Evolutionary conservation across 306 rosid genomes (phyloP).

Genomic region (Carpinus fangiana): DNA sequence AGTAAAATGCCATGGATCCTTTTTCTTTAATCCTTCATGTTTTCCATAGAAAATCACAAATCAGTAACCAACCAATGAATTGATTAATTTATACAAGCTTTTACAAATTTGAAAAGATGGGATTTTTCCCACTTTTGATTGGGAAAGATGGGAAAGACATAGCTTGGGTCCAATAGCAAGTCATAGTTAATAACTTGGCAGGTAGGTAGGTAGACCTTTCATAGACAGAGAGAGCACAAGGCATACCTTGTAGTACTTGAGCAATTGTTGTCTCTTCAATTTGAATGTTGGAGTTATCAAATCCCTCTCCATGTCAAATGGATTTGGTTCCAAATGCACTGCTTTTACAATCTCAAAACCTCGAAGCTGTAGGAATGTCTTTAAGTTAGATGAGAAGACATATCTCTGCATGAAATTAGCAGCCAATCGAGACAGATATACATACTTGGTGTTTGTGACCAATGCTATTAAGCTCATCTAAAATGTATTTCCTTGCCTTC

Average conservation of each 20-base stretch:
- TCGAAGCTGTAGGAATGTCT: conserved; percentile 59
- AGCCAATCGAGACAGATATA: conserved; percentile 7
- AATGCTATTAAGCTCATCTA: conserved; percentile 76
- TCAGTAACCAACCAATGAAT: not conserved
- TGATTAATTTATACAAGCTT: conserved; percentile 2
- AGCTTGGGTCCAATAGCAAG: not conserved
- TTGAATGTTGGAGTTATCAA: conserved; percentile 87
- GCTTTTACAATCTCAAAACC: conserved; percentile 90
- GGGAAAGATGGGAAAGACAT: not conserved
- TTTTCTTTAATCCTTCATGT: not conserved
- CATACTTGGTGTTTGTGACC: conserved; percentile 79
- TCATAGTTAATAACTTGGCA: not conserved
- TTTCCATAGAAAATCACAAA: not conserved
- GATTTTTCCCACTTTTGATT: not conserved
- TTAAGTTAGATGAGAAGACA: conserved; percentile 25
- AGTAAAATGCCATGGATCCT: not conserved
- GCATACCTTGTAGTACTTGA: conserved; percentile 73
- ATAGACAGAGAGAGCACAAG: not conserved
- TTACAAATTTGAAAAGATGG: not conserved
- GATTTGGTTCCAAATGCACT: conserved; percentile 75
- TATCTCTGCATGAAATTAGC: conserved; percentile 14
- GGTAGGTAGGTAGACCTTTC: not conserved
- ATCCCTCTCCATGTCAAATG: conserved; percentile 92
- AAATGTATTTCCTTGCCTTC: conserved; percentile 64
- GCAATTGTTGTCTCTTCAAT: conserved; percentile 79